Evolutionary conservation across 73 alveolate species (phyloP).

Genomic region (Tetrahymena elliotti): DNA sequence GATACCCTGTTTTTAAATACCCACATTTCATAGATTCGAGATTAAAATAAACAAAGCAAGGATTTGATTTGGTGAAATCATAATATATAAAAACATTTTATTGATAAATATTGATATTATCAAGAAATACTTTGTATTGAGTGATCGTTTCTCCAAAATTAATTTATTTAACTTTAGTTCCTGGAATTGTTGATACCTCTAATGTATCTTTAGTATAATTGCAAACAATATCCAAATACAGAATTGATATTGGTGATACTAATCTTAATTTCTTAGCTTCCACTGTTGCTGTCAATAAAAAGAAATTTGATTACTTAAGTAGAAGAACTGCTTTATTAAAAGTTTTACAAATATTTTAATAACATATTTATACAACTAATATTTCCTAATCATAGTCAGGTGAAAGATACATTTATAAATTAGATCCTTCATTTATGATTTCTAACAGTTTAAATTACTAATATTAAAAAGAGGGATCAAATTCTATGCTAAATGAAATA

Average conservation of each 20-base stretch:
- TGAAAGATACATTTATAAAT: not conserved
- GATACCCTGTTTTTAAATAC: not conserved
- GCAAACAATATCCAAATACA: not conserved
- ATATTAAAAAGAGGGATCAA: not conserved
- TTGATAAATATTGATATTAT: not conserved
- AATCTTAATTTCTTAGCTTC: not conserved
- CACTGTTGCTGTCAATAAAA: not conserved
- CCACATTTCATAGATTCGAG: not conserved
- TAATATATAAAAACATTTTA: not conserved
- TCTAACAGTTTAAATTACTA: too few species aligned
- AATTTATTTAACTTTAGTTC: not conserved
- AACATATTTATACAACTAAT: not conserved
- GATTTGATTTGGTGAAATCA: not conserved
- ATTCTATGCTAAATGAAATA: not conserved
- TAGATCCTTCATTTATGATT: too few species aligned
- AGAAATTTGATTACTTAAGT: not conserved
- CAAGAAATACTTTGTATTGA: not conserved
- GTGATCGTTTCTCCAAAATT: not conserved
- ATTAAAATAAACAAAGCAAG: not conserved
- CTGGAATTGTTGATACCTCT: not conserved
- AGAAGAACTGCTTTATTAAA: not conserved
- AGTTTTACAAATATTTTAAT: not conserved
- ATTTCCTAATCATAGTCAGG: not conserved
- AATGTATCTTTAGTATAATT: not conserved
- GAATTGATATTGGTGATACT: too few species aligned